phyloP scores from a whole-genome alignment of 2,329 filamentous ascomycete genomes.

The Arthrobotrys sinensis region DNA sequence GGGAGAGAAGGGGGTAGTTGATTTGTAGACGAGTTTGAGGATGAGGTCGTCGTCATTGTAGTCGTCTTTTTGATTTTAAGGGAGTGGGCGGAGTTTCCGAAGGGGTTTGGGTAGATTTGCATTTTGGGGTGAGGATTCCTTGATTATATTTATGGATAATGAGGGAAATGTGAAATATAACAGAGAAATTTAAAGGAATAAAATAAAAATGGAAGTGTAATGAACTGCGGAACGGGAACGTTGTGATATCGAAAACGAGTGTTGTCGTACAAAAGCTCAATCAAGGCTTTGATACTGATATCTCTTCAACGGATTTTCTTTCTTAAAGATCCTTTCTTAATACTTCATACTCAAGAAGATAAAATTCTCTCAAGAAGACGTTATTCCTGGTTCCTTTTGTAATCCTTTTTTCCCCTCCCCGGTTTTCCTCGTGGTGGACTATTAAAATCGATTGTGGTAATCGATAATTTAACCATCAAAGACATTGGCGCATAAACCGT shows the following conservation, averaged over 20 bases:
- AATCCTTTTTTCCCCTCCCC: conserved; percentile 17
- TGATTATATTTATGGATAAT: conserved; percentile 2
- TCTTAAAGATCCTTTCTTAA: conserved; percentile 16
- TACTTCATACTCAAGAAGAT: conserved; percentile 18
- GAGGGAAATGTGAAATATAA: not conserved
- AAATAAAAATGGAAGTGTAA: conserved; percentile 7
- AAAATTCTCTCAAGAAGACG: not conserved
- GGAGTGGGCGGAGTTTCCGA: conserved; percentile 22
- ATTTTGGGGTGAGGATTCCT: not conserved
- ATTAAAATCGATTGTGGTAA: conserved; percentile 22
- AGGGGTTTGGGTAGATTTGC: conserved; percentile 32
- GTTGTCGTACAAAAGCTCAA: conserved; percentile 41
- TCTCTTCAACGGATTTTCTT: conserved; percentile 11
- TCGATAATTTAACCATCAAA: conserved; percentile 24
- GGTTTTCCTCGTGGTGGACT: conserved; percentile 21
- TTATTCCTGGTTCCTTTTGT: conserved; percentile 24
- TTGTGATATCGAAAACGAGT: conserved; percentile 52
- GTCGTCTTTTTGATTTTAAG: conserved; percentile 27
- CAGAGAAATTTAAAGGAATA: not conserved
- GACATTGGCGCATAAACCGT: conserved; percentile 22
- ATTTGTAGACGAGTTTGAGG: conserved; percentile 11
- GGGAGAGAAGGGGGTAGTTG: conserved; percentile 30
- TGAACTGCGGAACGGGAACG: conserved; percentile 6
- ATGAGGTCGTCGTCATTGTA: conserved; percentile 8
- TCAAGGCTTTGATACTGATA: conserved; percentile 39